A percentile compares a stretch with the other conserved stretches of the same genome.
Evolutionary conservation across 2,329 filamentous ascomycete genomes (phyloP).

Genomic region (Raffaelea albimanens): DNA sequence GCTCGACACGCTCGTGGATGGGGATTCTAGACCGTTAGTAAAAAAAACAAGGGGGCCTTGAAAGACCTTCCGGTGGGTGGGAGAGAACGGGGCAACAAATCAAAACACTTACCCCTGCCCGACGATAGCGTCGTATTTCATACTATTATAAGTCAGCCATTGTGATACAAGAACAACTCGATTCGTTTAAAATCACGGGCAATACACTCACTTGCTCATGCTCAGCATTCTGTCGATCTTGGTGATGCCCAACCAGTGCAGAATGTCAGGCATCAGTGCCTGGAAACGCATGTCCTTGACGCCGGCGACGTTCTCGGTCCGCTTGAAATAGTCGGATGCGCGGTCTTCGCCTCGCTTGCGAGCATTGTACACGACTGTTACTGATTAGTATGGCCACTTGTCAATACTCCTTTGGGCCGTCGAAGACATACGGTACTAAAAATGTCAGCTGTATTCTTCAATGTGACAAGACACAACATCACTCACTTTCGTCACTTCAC

Average conservation of each 20-base stretch:
- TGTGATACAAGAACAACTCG: no score
- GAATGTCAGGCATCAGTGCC: slow-evolving; percentile 92
- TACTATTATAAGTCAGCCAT: no score
- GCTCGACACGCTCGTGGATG: slow-evolving; percentile 81
- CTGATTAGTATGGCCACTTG: slow-evolving; percentile 1
- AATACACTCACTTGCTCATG: slow-evolving; percentile 81
- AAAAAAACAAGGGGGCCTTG: background rate
- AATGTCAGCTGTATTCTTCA: background rate
- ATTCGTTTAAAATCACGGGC: no score
- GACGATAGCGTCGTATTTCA: slow-evolving; percentile 87
- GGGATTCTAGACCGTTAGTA: slow-evolving; percentile 49
- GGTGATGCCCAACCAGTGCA: slow-evolving; percentile 96
- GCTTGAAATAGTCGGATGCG: slow-evolving; percentile 88
- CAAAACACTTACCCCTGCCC: slow-evolving; percentile 54
- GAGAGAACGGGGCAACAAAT: background rate
- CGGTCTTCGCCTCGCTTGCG: slow-evolving; percentile 69
- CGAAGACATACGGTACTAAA: slow-evolving; percentile 13
- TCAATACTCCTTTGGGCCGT: slow-evolving; percentile 4
- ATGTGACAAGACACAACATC: background rate
- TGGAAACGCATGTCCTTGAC: slow-evolving; percentile 98
- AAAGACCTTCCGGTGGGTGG: background rate
- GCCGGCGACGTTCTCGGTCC: slow-evolving; percentile 96
- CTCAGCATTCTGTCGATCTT: slow-evolving; percentile 98
- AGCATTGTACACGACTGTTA: slow-evolving; percentile 61
- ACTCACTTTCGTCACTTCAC: slow-evolving; percentile 88